Percentiles rank a stretch among this genome's conserved stretches.
Conservation (phyloP, 1,284 basidiomycete species). For the Chalciporus piperatoides region DNA sequence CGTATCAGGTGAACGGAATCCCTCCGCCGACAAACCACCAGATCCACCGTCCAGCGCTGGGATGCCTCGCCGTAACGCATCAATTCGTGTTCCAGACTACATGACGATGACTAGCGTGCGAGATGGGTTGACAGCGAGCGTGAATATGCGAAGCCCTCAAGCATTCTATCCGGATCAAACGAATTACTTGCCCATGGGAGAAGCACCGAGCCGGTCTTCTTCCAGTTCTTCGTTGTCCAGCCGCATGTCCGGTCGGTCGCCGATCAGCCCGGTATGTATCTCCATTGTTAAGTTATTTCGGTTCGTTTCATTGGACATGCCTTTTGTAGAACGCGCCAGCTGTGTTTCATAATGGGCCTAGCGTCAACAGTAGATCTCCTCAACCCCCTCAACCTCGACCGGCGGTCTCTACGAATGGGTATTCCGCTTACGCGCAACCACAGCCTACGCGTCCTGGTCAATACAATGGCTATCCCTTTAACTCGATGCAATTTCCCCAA, state of each 20-base stretch:
- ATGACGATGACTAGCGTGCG: conserved; percentile 33
- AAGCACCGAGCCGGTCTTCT: conserved; percentile 32
- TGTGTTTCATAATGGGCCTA: conserved; percentile 17
- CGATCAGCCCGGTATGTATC: conserved; percentile 26
- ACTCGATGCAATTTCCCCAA: conserved; percentile 23
- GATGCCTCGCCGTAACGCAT: conserved; percentile 13
- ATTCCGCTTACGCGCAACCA: conserved; percentile 22
- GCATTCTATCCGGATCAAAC: conserved; percentile 26
- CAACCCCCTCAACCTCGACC: conserved; percentile 23
- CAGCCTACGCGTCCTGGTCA: conserved; percentile 24
- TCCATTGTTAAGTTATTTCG: conserved; percentile 3
- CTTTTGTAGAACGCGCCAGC: conserved; percentile 21
- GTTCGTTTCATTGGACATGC: not conserved
- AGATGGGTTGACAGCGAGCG: conserved; percentile 27
- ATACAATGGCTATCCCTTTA: conserved; percentile 22
- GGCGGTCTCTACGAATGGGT: conserved; percentile 8
- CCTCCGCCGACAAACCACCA: conserved; percentile 17
- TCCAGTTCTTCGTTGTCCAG: conserved; percentile 34
- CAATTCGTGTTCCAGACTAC: conserved; percentile 31
- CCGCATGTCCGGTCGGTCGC: conserved; percentile 31
- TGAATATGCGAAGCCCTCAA: conserved; percentile 15
- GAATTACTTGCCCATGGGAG: conserved; percentile 21
- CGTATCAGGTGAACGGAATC: conserved; percentile 21
- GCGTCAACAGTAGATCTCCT: conserved; percentile 16
- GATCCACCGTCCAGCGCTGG: conserved; percentile 13